phyloP scores from a whole-genome alignment of 139 green algal species.

The Tetraselmis chui region DNA sequence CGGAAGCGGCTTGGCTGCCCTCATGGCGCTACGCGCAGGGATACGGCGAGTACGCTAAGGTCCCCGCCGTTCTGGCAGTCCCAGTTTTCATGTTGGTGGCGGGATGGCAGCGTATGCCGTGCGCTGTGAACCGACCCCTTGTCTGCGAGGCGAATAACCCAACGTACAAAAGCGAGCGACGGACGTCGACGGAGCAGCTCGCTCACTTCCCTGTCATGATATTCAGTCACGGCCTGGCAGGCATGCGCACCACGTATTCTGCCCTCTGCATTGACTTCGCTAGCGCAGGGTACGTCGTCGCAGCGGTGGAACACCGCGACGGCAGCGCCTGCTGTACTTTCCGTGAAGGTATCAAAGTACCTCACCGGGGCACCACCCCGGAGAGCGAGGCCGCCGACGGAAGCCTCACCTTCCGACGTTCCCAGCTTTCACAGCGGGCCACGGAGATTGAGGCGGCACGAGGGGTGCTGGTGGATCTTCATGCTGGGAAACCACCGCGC shows the following conservation, averaged over 20 bases:
- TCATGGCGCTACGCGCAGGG: background rate
- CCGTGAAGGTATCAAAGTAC: background rate
- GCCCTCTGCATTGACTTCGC: slow-evolving; percentile 53
- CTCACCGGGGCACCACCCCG: background rate
- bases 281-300: slow-evolving; percentile 49
- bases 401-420: slow-evolving; percentile 19
- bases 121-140: background rate
- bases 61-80: background rate
- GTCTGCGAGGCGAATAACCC: background rate
- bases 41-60: background rate
- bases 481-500: background rate
- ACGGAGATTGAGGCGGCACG: slow-evolving; percentile 21
- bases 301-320: slow-evolving; percentile 62
- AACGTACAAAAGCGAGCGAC: too few relatives aligned
- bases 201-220: slow-evolving; percentile 26
- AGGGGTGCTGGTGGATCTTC: slow-evolving; percentile 1
- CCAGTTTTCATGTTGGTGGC: background rate
- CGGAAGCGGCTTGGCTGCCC: background rate
- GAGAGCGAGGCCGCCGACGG: background rate
- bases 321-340: slow-evolving; percentile 4
- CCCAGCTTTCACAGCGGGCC: slow-evolving; percentile 6
- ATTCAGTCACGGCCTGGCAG: slow-evolving; percentile 49
- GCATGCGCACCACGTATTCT: slow-evolving; percentile 49
- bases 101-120: background rate
- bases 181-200: too few relatives aligned